phyloP scores from a whole-genome alignment of 106 monocot species.

The Hemerocallis citrina region DNA sequence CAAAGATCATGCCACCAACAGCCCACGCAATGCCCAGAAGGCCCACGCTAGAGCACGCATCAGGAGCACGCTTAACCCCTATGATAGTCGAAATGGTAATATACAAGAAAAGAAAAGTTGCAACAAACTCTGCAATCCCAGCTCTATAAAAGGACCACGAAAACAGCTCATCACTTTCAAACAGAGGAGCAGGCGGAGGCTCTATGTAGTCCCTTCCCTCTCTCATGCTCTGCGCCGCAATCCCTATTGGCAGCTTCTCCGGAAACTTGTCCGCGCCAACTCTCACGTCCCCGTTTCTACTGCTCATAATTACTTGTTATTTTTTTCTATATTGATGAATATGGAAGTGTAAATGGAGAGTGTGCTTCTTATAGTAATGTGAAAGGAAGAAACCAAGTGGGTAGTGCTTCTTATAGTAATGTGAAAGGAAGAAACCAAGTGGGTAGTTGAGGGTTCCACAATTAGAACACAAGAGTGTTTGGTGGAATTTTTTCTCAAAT shows the following conservation, averaged over 20 bases:
- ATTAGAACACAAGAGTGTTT: too few relatives aligned
- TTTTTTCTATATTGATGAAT: too few relatives aligned
- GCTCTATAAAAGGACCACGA: conserved; percentile 13
- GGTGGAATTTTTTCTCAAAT: too few relatives aligned
- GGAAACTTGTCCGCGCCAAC: conserved; percentile 5
- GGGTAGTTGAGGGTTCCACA: too few relatives aligned
- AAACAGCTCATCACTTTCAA: not conserved
- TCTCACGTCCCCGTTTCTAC: conserved; percentile 3
- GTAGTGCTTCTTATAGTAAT: too few relatives aligned
- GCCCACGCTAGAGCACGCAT: not conserved
- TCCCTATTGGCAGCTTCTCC: not conserved
- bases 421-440: too few relatives aligned
- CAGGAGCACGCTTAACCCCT: not conserved
- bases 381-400: too few relatives aligned
- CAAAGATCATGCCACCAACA: conserved; percentile 63
- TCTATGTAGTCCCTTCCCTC: conserved; percentile 15
- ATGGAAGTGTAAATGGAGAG: too few relatives aligned
- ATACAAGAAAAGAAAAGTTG: conserved; percentile 2
- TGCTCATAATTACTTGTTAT: too few relatives aligned
- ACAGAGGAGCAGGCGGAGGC: conserved; percentile 4
- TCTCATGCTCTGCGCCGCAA: conserved; percentile 4
- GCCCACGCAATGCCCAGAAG: conserved; percentile 50
- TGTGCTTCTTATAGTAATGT: too few relatives aligned
- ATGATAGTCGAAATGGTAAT: conserved; percentile 7
- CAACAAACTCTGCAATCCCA: conserved; percentile 9